Percentiles rank a stretch among this genome's conserved stretches.
Conservation (phyloP, 345 rosid species). For the Linum lewisii region DNA sequence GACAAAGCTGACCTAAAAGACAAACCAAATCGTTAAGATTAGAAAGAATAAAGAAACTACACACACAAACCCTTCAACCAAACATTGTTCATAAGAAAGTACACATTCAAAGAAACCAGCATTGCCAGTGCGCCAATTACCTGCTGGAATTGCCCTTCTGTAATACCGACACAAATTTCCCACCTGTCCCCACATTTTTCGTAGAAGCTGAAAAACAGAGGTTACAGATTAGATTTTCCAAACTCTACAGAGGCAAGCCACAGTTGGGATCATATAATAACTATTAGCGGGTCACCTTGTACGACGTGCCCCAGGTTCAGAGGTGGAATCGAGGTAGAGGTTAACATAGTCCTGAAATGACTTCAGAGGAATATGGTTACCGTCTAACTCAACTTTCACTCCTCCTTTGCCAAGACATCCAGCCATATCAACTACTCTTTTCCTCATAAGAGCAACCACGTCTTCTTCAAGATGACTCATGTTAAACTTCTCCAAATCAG, state of each 20-base stretch:
- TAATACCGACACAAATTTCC: conserved; percentile 74
- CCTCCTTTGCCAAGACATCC: conserved; percentile 93
- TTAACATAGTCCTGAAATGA: conserved; percentile 73
- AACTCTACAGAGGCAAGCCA: background rate
- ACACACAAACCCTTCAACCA: background rate
- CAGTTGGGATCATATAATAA: background rate
- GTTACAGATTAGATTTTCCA: conserved; percentile 8
- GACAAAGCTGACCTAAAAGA: conserved; percentile 78
- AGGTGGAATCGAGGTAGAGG: conserved; percentile 48
- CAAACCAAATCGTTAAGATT: background rate
- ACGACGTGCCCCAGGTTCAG: conserved; percentile 25
- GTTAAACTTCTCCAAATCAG: conserved; percentile 68
- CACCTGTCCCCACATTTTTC: conserved; percentile 79
- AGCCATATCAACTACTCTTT: conserved; percentile 81
- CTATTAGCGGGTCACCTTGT: conserved; percentile 37
- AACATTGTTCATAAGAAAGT: background rate
- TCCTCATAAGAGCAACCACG: conserved; percentile 87
- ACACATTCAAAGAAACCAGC: background rate
- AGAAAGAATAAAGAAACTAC: background rate
- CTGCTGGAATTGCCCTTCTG: conserved; percentile 98
- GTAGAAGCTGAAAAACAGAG: conserved; percentile 36
- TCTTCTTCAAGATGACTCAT: conserved; percentile 80
- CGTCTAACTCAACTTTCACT: conserved; percentile 85
- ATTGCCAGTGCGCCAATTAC: conserved; percentile 20
- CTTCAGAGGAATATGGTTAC: conserved; percentile 57